These are phyloP conservation scores for Aspergillus sp. DNA, from an alignment of 2,329 filamentous ascomycete species.

Conservation along the genomic window DNA sequence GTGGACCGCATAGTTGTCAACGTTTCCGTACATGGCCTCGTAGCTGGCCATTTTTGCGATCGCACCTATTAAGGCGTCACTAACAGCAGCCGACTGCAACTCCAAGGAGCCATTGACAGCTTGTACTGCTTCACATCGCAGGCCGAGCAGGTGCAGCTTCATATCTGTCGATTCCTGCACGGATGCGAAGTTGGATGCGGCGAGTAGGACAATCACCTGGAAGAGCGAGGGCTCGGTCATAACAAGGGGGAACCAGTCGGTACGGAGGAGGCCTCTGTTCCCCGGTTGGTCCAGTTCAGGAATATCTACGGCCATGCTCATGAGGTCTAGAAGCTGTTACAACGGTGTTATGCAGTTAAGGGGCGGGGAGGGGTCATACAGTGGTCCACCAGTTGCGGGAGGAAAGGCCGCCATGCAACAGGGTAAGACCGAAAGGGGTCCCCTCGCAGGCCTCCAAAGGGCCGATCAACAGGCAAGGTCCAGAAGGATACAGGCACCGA, in stretches of 20 bases:
- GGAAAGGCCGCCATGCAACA: constrained; percentile 34
- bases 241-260: constrained; percentile 44
- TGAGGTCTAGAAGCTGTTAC: constrained; percentile 27
- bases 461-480: constrained; percentile 11
- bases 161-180: constrained; percentile 19
- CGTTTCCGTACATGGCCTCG: constrained; percentile 52
- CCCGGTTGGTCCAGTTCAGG: constrained; percentile 41
- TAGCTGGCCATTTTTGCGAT: constrained; percentile 55
- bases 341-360: neutral
- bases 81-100: constrained; percentile 28
- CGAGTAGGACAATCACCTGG: constrained; percentile 43
- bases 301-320: constrained; percentile 43
- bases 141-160: constrained; percentile 37
- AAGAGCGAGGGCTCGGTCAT: constrained; percentile 42
- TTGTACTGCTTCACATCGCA: constrained; percentile 47
- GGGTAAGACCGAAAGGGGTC: constrained; percentile 39
- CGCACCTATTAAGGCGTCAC: constrained; percentile 48
- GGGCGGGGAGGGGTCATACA: constrained; percentile 26
- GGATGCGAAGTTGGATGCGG: constrained; percentile 43
- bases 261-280: constrained; percentile 36
- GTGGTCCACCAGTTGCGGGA: constrained; percentile 33
- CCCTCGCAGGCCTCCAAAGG: constrained; percentile 26
- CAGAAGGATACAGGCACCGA: neutral
- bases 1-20: constrained; percentile 46
- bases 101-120: constrained; percentile 44